Evolutionary conservation across 2,329 filamentous ascomycete species (phyloP), one percentile per base, ranked within the genome.

Genomic region (Chalara sp.): DNA sequence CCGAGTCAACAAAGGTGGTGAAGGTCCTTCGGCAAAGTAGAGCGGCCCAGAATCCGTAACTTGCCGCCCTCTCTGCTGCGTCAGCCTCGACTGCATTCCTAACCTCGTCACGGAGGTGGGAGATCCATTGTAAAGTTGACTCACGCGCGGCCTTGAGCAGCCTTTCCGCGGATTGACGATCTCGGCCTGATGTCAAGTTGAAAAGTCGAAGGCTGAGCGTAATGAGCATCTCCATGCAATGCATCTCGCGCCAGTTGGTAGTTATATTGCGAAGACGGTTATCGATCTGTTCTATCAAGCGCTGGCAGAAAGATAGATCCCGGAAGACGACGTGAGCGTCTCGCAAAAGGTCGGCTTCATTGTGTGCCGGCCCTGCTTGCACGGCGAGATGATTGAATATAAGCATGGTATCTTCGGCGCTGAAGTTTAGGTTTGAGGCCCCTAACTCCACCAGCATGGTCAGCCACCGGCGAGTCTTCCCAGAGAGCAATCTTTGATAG

Each of bases 381-480:
- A 76, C 54, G 0, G 73, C 67, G 1, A 87, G 65, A 6, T 78
- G 75, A 1, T 67, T 65, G 1, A 87, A 60, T 0, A 85, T 56
- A 0, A 67, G 52, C 32, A 70, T 70, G 0, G 77, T 78, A 0
- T 73, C 69, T 32, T 78, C 71, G 0, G 72, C 73, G 32, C 76
- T 79, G 53, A 87, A 79, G 54, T 86, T 85, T 3, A 89, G 47
- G 52, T 76, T 76, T 0, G 74, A 71, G 1, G 74, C 71, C 0
- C 71, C 75, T 3, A 82, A 58, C 53, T 81, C 76, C 0, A 70
- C 53, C 0, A 80, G 57, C 0, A 82, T 66, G 3, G 70, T 67
- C 1, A 68, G 61, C 75, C 78, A 79, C 5, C 76, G 68, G 1
- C 70, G 61, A 42, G 63, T 51, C 12, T 65, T 70, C 0, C 75